phyloP scores from a whole-genome alignment of 2,329 filamentous ascomycete genomes.

The Trichoderma atroviride region DNA sequence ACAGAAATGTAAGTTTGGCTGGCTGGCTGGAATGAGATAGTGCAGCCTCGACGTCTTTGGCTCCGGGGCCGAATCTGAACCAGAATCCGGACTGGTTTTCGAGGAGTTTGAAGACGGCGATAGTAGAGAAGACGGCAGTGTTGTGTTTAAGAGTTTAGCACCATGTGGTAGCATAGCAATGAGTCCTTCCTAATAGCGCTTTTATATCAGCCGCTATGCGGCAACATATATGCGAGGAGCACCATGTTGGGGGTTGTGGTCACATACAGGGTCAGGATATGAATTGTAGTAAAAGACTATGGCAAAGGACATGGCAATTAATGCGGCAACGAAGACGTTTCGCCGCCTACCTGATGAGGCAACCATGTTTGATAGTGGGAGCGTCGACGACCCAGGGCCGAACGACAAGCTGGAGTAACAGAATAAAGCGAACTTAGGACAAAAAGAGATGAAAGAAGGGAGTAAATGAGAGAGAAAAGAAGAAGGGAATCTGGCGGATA shows the following conservation, averaged over 20 bases:
- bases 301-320: slow-evolving; percentile 15
- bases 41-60: slow-evolving; percentile 39
- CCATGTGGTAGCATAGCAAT: slow-evolving; percentile 12
- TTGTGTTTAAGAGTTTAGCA: not conserved
- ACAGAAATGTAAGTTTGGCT: slow-evolving; percentile 43
- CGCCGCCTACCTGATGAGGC: slow-evolving; percentile 21
- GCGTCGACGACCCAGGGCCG: not conserved
- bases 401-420: not conserved
- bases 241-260: not conserved
- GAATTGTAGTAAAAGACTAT: slow-evolving; percentile 25
- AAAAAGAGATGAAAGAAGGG: not conserved
- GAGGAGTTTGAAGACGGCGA: not conserved
- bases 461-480: not conserved
- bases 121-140: not conserved
- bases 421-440: not conserved
- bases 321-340: slow-evolving; percentile 20
- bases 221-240: not conserved
- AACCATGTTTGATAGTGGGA: slow-evolving; percentile 6
- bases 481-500: not conserved
- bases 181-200: not conserved
- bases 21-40: slow-evolving; percentile 44
- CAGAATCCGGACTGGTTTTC: not conserved
- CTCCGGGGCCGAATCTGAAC: not conserved
- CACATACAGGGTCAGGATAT: slow-evolving; percentile 27
- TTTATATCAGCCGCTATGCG: not conserved